Evolutionary conservation across 2,329 filamentous ascomycete genomes (phyloP).

Genomic region (Aurifilum marmelostoma): DNA sequence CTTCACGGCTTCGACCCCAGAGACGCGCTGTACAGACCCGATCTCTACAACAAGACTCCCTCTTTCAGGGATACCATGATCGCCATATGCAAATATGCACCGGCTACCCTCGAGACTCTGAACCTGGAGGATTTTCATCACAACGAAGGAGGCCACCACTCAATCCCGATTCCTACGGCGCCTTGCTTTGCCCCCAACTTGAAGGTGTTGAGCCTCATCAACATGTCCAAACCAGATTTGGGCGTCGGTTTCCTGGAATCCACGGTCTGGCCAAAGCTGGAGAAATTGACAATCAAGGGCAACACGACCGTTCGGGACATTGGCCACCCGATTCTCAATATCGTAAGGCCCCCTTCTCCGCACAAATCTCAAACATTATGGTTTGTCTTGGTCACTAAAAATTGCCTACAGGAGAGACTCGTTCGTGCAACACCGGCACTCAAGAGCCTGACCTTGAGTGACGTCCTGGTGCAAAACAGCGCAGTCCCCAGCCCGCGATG

Average conservation of each 20-base stretch:
- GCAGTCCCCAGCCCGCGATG: background rate
- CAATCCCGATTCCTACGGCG: no score
- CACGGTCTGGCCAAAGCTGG: conserved; percentile 16
- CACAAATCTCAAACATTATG: background rate
- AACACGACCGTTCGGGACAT: no score
- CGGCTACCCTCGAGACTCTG: conserved; percentile 9
- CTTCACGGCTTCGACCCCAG: background rate
- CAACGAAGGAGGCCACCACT: background rate
- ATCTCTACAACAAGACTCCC: background rate
- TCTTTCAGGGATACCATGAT: background rate
- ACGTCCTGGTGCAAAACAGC: background rate
- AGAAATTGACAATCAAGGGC: conserved; percentile 13
- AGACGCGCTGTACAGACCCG: background rate
- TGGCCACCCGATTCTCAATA: background rate
- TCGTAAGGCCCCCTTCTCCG: background rate
- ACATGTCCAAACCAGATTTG: background rate
- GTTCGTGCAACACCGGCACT: conserved; percentile 5
- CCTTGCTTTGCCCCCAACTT: background rate
- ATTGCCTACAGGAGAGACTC: background rate
- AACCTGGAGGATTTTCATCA: background rate
- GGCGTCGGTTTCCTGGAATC: background rate
- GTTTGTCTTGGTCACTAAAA: conserved; percentile 1
- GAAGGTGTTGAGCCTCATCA: conserved; percentile 1
- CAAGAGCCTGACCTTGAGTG: conserved; percentile 7
- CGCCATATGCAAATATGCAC: conserved; percentile 2